phyloP scores from a whole-genome alignment of 208 protist species.

The Trypanosoma avium region DNA sequence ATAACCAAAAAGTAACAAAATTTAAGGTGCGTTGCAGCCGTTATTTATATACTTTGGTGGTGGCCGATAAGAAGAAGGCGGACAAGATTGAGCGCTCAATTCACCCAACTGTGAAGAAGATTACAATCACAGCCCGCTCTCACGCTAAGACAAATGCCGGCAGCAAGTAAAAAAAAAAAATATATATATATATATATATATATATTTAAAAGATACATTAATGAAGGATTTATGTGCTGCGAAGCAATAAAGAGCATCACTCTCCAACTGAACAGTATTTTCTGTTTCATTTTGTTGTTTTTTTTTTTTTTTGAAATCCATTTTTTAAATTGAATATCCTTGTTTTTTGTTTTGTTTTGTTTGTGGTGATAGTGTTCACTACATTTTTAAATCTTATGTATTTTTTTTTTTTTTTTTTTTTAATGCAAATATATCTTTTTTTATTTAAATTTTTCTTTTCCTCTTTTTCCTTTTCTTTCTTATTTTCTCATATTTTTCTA shows the following conservation, averaged over 20 bases:
- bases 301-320: background rate
- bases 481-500: no score
- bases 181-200: no score
- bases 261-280: background rate
- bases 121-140: slow-evolving; percentile 76
- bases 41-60: slow-evolving; percentile 92
- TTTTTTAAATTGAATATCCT: background rate
- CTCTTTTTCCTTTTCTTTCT: no score
- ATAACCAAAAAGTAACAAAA: slow-evolving; percentile 86
- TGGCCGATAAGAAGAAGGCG: slow-evolving; percentile 91
- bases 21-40: slow-evolving; percentile 94
- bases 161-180: slow-evolving; percentile 46
- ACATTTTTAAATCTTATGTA: no score
- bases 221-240: no score
- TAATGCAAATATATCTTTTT: no score
- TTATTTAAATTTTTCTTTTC: no score
- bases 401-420: no score
- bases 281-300: background rate
- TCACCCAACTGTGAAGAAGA: slow-evolving; percentile 89
- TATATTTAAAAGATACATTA: no score
- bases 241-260: no score
- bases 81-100: slow-evolving; percentile 92
- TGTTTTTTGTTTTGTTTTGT: background rate
- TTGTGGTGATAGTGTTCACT: no score
- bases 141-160: slow-evolving; percentile 86